These are phyloP conservation scores for Fusarium verrucosum DNA, from an alignment of 2,329 filamentous ascomycete genomes.

Conservation along the genomic window DNA sequence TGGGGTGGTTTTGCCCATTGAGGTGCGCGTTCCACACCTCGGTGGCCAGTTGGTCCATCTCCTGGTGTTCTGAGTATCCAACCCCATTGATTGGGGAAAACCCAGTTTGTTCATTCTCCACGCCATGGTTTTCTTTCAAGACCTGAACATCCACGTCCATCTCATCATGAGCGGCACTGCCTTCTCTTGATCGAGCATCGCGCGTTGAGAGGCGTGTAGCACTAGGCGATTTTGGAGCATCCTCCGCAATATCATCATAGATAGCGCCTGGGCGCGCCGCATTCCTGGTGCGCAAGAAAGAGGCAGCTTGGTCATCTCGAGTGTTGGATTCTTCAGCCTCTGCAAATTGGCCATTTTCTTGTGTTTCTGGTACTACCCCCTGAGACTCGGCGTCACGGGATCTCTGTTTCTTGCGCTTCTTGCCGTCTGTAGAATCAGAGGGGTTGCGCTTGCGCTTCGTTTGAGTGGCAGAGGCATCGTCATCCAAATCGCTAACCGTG, in stretches of 20 bases:
- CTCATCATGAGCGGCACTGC: conserved; percentile 36
- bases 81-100: conserved; percentile 12
- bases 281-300: conserved; percentile 28
- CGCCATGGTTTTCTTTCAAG: conserved; percentile 12
- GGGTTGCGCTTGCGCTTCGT: conserved; percentile 49
- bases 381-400: conserved; percentile 36
- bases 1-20: conserved; percentile 42
- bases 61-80: conserved; percentile 25
- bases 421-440: conserved; percentile 45
- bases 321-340: conserved; percentile 5
- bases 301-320: conserved; percentile 12
- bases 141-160: conserved; percentile 40
- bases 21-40: conserved; percentile 50
- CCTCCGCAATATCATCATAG: conserved; percentile 30
- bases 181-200: conserved; percentile 44
- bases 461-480: conserved; percentile 38
- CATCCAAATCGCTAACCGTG: conserved; percentile 21
- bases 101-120: conserved; percentile 14
- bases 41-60: conserved; percentile 47
- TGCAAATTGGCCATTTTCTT: conserved; percentile 30
- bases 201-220: conserved; percentile 40
- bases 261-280: conserved; percentile 27
- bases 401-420: conserved; percentile 49
- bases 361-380: conserved; percentile 35
- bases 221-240: conserved; percentile 44